Evolutionary conservation across 2,329 filamentous ascomycete genomes (phyloP).

Genomic region (Xylaria sp.): DNA sequence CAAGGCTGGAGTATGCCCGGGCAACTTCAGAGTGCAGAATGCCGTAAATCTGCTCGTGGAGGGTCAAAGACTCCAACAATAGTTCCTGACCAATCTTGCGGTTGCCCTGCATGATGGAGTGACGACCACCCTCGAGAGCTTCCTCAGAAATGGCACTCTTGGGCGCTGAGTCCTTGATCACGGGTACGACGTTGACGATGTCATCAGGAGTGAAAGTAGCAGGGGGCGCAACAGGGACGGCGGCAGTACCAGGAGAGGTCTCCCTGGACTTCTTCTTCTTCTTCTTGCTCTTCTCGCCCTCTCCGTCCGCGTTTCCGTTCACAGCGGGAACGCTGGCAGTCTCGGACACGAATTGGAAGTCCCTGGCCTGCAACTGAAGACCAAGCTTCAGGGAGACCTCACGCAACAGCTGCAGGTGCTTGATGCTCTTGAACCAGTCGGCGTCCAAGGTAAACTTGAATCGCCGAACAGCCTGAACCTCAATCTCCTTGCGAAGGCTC

Average conservation of each 20-base stretch:
- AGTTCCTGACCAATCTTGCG: constrained; percentile 94
- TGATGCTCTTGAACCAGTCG: constrained; percentile 62
- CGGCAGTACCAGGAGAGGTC: constrained; percentile 43
- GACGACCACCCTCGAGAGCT: constrained; percentile 88
- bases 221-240: constrained; percentile 38
- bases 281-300: constrained; percentile 52
- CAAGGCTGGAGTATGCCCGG: constrained; percentile 87
- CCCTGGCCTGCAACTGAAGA: constrained; percentile 75
- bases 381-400: constrained; percentile 87
- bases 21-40: constrained; percentile 96
- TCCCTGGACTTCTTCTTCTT: constrained; percentile 57
- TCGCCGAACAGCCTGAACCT: constrained; percentile 64
- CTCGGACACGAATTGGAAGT: constrained; percentile 59
- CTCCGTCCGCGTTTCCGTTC: constrained; percentile 41
- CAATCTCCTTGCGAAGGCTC: constrained; percentile 62
- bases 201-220: constrained; percentile 77
- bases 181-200: constrained; percentile 84
- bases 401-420: constrained; percentile 77
- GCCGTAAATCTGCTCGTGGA: constrained; percentile 98
- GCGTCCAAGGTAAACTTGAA: constrained; percentile 70
- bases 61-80: constrained; percentile 86
- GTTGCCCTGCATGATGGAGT: constrained; percentile 93
- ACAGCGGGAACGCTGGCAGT: constrained; percentile 32
- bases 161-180: constrained; percentile 91
- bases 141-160: constrained; percentile 90